These are phyloP conservation scores for Phytophthora crassamura DNA, from an alignment of 352 stramenopile species.

Conservation along the genomic window DNA sequence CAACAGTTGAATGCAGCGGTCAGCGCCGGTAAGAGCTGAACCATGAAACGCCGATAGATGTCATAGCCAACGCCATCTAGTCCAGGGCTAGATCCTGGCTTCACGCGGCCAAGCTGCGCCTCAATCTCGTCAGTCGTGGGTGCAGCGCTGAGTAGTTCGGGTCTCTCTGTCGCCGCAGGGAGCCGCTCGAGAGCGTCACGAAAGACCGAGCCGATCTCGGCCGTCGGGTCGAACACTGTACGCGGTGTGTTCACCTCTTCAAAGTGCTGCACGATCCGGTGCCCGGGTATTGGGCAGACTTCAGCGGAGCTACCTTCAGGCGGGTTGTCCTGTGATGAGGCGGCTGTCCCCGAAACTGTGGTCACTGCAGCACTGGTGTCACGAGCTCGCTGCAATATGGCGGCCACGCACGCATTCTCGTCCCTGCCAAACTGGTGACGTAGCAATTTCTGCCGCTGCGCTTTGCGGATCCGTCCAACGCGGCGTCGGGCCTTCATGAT, in stretches of 20 bases:
- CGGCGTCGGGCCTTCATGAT: constrained; percentile 7
- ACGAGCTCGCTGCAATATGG: too few species aligned
- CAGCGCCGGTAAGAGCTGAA: constrained; percentile 18
- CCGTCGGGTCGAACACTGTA: not conserved
- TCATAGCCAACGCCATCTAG: constrained; percentile 35
- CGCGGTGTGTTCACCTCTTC: not conserved
- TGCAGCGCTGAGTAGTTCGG: not conserved
- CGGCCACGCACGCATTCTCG: constrained; percentile 10
- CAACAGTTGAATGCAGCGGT: constrained; percentile 16
- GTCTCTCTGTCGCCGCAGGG: not conserved
- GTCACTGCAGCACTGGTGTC: too few species aligned
- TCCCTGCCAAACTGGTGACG: constrained; percentile 1
- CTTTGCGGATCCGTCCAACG: constrained; percentile 8
- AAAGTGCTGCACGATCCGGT: constrained; percentile 4
- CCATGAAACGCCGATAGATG: constrained; percentile 18
- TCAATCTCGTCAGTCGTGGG: constrained; percentile 29
- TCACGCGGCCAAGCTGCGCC: constrained; percentile 15
- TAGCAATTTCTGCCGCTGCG: not conserved
- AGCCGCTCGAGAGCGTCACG: not conserved
- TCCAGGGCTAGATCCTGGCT: constrained; percentile 6
- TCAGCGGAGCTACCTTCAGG: too few species aligned
- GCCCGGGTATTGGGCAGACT: too few species aligned
- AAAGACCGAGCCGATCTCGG: not conserved
- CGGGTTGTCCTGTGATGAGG: too few species aligned
- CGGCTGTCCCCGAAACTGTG: too few species aligned